Evolutionary conservation across 345 rosid genomes (phyloP), one percentile per base, ranked within the genome.

Genomic region (Linum lewisii): DNA sequence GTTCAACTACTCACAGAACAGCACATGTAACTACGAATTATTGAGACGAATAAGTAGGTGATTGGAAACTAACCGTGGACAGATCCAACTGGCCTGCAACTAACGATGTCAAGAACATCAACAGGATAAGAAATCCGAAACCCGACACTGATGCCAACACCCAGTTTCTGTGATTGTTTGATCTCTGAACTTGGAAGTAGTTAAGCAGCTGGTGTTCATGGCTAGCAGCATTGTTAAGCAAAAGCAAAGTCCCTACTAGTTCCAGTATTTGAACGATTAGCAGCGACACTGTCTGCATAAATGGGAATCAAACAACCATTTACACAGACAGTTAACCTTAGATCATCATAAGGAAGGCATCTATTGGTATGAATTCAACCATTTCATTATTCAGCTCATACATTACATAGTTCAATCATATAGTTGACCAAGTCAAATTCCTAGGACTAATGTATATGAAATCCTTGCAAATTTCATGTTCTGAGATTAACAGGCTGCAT

Each of bases 61-160:
- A 42, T 14, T 0, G 3, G n/a, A 51, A 54, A 74, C 79, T 7
- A 61, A 86, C 98, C 98, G 81, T 72, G 50, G 76, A 24, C 22
- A 74, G 84, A 29, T 59, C 44, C 52, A 80, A 66, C 34, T 58
- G 65, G 71, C 81, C 80, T 63, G 81, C 75, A 42, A 79, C 59
- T 16, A 82, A 55, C 3, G 90, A 81, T 0, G 83, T 72, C 60
- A 86, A 51, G 72, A 80, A 77, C 66, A 91, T 69, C 64, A 82
- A 66, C 34, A 72, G 52, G 62, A 79, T 50, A 56, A 91, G 75
- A 67, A 75, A 67, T 21, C 77, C 82, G 16, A 86, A 77, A 72
- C 92, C 92, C n/a, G 81, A 24, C 25, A 79, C 78, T 36, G 95
- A 80, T 14, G 83, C 82, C 72, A 84, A 69, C 68, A 83, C 53